Conservation (phyloP, 2,329 filamentous ascomycete species). For the Trichoderma atrobrunneum region DNA sequence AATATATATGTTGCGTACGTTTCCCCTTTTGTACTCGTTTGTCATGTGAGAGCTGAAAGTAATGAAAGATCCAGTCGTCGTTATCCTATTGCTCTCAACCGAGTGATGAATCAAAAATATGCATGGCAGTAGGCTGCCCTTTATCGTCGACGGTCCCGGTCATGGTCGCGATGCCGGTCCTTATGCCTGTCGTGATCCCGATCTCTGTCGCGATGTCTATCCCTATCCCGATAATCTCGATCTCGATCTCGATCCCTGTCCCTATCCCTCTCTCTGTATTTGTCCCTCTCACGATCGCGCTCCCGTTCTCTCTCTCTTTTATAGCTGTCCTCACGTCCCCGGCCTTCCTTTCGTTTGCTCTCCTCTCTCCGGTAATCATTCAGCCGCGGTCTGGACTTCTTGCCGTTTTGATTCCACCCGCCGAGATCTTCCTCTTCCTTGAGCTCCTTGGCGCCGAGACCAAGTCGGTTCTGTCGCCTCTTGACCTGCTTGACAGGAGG, state of each 20-base stretch:
- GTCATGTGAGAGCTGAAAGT: neutral
- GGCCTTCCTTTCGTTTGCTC: conserved; percentile 43
- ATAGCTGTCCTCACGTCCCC: conserved; percentile 44
- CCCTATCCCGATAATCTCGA: conserved; percentile 1
- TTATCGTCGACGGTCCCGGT: conserved; percentile 23
- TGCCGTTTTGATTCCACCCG: conserved; percentile 71
- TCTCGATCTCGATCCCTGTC: conserved; percentile 16
- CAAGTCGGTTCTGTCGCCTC: conserved; percentile 75
- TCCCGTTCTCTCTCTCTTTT: conserved; percentile 47
- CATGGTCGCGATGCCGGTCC: conserved; percentile 8
- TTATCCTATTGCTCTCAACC: neutral
- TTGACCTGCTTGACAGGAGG: conserved; percentile 60
- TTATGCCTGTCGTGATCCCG: conserved; percentile 4
- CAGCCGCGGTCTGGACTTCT: conserved; percentile 46
- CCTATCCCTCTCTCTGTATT: conserved; percentile 31
- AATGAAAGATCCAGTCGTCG: neutral
- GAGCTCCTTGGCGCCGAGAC: conserved; percentile 83
- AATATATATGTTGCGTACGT: neutral
- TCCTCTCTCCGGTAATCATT: conserved; percentile 49
- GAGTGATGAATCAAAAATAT: neutral
- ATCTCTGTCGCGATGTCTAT: conserved; percentile 22
- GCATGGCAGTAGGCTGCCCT: neutral
- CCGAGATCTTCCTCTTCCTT: conserved; percentile 71
- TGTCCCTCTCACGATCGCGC: conserved; percentile 37
- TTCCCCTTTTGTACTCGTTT: neutral